Base-by-base conservation (phyloP, 768 basidiomycete genomes). In the Hemileccinum rubropunctum region DNA sequence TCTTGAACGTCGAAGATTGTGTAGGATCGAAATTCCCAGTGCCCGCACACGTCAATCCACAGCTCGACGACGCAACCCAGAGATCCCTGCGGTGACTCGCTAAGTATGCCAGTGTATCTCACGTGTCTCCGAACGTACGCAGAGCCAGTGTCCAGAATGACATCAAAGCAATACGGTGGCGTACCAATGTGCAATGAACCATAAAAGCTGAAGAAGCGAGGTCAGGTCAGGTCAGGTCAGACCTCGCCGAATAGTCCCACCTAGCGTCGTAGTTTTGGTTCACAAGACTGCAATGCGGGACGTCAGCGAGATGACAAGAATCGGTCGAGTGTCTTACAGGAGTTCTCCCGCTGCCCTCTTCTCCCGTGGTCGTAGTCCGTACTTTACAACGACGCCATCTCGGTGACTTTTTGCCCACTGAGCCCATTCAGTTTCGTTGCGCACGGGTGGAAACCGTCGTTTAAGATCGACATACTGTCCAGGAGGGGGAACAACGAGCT, bases 181-280 rank as follows among this genome's bases (percentile, higher is more conserved):
- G 76, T 77, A 1, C 80, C 79, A 20, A 76, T 52, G 3, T 62
- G 64, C 23, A 78, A 42, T 0, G 65, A 57, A 42, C 71, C 75
- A 39, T 65, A 68, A 44, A 65, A 75, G 17, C 66, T 69, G 9
- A 7, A 15, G 12, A 28, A 39, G 4, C 11, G 15, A 15, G 38
- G 12, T 37, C 6, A 32, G 34, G 27, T 57, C 12, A 62, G 40
- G 27, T 20, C 9, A 32, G n/a, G 13, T 13, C 26, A 4, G 14
- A 40, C n/a, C 6, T 37, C 27, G 23, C 5, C 9, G 3, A 23
- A 42, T 10, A 26, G 3, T 8, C 48, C 45, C 59, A 82, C 83
- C 77, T 82, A 6, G 83, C 78, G 59, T 90, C 88, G 11, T 71
- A 66, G 38, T 79, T 78, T 67, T 86, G 82, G 54, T 86, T 81